phyloP scores from a whole-genome alignment of 129 eudicot species.

The Lonicera japonica region DNA sequence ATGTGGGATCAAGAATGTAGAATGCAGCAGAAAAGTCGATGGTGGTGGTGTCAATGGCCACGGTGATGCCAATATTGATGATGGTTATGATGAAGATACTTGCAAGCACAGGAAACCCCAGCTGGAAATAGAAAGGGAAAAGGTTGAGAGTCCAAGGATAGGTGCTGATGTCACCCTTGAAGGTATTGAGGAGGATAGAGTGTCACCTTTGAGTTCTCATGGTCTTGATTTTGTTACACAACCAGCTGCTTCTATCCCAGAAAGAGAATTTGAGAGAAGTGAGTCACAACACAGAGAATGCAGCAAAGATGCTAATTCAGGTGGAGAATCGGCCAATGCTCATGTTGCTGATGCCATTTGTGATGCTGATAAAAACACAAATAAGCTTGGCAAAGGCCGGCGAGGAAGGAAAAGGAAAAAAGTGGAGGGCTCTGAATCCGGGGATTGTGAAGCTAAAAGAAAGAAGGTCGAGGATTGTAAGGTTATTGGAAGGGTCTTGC shows the following conservation, averaged over 20 bases:
- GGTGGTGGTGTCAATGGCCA: too few species aligned
- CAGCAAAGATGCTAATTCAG: too few species aligned
- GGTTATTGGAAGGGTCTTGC: conserved; percentile 45
- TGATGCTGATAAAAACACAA: not conserved
- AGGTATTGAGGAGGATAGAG: not conserved
- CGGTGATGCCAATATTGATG: not conserved
- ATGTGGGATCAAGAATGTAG: not conserved
- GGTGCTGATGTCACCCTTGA: not conserved
- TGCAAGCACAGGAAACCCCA: not conserved
- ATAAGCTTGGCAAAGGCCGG: conserved; percentile 16
- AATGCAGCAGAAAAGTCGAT: not conserved
- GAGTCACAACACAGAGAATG: too few species aligned
- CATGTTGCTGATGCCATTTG: too few species aligned
- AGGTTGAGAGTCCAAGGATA: not conserved
- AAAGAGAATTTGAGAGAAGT: too few species aligned
- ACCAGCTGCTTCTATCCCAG: too few species aligned
- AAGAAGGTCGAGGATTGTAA: conserved; percentile 20
- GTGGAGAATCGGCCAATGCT: too few species aligned
- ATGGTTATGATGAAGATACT: not conserved
- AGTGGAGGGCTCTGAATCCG: conserved; percentile 20
- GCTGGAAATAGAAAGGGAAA: conserved; percentile 2
- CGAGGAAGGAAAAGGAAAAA: conserved; percentile 44
- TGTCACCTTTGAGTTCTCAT: not conserved
- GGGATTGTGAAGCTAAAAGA: conserved; percentile 17
- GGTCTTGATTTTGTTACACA: too few species aligned